phyloP scores from a whole-genome alignment of 2,329 filamentous ascomycete genomes.

The Cercospora canescens region DNA sequence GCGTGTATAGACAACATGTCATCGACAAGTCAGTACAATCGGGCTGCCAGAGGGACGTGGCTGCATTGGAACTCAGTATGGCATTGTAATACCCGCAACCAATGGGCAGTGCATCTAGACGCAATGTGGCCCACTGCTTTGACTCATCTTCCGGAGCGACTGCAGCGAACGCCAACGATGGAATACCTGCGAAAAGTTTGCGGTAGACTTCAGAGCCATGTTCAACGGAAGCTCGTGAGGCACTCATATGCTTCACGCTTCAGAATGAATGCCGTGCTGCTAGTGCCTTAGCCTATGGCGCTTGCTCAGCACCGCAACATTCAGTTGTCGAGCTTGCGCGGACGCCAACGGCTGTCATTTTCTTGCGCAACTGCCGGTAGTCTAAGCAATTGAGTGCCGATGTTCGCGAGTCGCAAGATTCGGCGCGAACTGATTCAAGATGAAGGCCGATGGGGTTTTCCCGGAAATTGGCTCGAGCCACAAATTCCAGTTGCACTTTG shows the following conservation, averaged over 20 bases:
- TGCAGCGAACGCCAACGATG: no score
- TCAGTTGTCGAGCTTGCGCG: slow-evolving; percentile 8
- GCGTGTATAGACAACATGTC: no score
- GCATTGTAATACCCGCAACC: no score
- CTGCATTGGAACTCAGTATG: no score
- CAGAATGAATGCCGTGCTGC: slow-evolving; percentile 1
- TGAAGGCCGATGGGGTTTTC: not conserved
- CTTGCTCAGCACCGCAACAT: not conserved
- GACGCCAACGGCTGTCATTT: slow-evolving; percentile 6
- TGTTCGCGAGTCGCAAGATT: not conserved
- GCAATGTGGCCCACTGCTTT: no score
- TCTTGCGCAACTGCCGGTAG: slow-evolving; percentile 6
- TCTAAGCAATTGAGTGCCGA: slow-evolving; percentile 8
- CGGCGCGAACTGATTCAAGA: not conserved
- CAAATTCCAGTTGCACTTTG: not conserved
- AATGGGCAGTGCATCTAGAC: no score
- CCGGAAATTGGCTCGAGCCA: not conserved
- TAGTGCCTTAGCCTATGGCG: not conserved
- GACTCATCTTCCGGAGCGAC: no score
- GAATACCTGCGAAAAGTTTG: not conserved
- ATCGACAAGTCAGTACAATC: no score
- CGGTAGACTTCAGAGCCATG: not conserved
- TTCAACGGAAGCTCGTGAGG: not conserved
- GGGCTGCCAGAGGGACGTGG: no score
- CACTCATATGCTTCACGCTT: slow-evolving; percentile 2